phyloP scores from a whole-genome alignment of 1,284 basidiomycete genomes.

The Irpex rosettiformis region DNA sequence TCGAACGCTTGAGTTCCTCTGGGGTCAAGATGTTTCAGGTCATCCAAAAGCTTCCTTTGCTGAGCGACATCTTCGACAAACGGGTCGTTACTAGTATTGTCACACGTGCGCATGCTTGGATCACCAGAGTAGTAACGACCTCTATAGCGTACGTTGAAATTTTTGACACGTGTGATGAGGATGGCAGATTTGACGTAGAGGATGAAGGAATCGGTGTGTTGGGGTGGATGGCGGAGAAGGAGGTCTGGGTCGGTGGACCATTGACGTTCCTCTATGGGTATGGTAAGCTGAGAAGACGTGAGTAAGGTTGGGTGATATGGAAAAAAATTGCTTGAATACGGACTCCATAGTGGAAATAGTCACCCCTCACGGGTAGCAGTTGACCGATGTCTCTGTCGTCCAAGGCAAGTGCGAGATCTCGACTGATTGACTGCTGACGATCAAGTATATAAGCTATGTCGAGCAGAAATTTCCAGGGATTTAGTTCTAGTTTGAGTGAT shows the following conservation, averaged over 20 bases:
- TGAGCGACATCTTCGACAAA: not conserved
- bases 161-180: constrained; percentile 64
- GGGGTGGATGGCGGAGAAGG: constrained; percentile 54
- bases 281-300: constrained; percentile 38
- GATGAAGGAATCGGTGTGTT: constrained; percentile 65
- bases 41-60: not conserved
- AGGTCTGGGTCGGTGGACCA: constrained; percentile 62
- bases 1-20: constrained; percentile 8
- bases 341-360: constrained; percentile 60
- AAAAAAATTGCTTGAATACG: constrained; percentile 22
- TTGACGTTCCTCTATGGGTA: constrained; percentile 55
- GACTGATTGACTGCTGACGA: constrained; percentile 58
- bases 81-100: constrained; percentile 8
- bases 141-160: constrained; percentile 65
- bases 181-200: constrained; percentile 69
- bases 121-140: constrained; percentile 60
- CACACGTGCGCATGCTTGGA: constrained; percentile 21
- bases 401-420: constrained; percentile 65
- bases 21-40: constrained; percentile 3
- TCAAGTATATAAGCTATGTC: constrained; percentile 57
- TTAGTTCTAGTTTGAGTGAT: not conserved
- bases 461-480: not conserved
- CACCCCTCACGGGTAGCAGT: constrained; percentile 58
- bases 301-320: not conserved
- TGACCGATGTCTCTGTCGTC: constrained; percentile 73